phyloP scores from a whole-genome alignment of 768 basidiomycete genomes.

The Melanogaster broomeanus region DNA sequence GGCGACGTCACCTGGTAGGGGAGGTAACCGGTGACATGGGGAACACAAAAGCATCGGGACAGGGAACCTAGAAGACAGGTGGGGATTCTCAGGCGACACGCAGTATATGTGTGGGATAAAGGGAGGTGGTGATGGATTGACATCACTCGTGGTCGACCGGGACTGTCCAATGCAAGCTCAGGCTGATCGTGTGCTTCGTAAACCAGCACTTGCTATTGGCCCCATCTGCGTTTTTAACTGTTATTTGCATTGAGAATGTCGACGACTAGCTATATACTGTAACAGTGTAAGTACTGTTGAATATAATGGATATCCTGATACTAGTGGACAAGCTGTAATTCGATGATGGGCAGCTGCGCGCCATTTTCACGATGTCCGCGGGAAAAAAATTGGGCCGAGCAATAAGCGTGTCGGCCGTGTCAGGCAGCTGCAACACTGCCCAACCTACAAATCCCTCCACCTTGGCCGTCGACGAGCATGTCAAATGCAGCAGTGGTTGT shows the following conservation, averaged over 20 bases:
- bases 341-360: too few relatives aligned
- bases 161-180: too few relatives aligned
- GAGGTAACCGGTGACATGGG: constrained; percentile 8
- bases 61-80: background rate
- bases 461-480: constrained; percentile 21
- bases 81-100: background rate
- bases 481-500: constrained; percentile 15
- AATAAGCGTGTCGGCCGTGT: background rate
- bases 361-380: constrained; percentile 14
- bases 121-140: too few relatives aligned
- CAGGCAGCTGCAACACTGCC: too few relatives aligned
- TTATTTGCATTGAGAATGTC: too few relatives aligned
- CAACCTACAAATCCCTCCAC: background rate
- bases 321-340: too few relatives aligned
- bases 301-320: too few relatives aligned
- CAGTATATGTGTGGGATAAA: background rate
- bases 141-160: too few relatives aligned
- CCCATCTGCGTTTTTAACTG: too few relatives aligned
- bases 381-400: constrained; percentile 17
- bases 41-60: too few relatives aligned
- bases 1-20: constrained; percentile 30
- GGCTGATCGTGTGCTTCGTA: background rate
- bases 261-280: too few relatives aligned
- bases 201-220: background rate
- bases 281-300: too few relatives aligned